Conservation (phyloP, 2,329 filamentous ascomycete genomes). For the Aureobasidium subglaciale region DNA sequence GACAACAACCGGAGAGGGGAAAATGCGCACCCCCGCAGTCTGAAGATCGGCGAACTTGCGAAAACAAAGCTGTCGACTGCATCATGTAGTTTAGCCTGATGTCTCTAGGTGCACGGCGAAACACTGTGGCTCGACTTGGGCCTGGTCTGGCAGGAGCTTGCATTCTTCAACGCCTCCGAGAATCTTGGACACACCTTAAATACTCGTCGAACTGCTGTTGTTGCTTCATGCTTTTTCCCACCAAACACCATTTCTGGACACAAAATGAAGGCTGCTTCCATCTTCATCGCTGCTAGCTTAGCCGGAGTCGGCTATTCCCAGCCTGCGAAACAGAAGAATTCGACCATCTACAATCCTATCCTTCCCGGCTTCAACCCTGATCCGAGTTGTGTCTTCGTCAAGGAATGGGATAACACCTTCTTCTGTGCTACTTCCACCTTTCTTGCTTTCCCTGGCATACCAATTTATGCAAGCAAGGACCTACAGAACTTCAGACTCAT, state of each 20-base stretch:
- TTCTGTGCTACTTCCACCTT: constrained; percentile 43
- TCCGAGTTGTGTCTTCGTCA: constrained; percentile 38
- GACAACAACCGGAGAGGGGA: not conserved
- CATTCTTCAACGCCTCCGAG: too few relatives aligned
- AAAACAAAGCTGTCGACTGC: too few relatives aligned
- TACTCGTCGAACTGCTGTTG: not conserved
- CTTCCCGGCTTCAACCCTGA: constrained; percentile 42
- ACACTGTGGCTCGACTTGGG: too few relatives aligned
- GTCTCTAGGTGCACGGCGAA: too few relatives aligned
- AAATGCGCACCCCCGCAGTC: not conserved
- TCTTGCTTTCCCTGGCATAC: constrained; percentile 39
- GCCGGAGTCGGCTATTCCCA: not conserved
- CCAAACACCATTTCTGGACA: not conserved
- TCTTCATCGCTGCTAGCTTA: not conserved
- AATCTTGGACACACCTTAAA: not conserved
- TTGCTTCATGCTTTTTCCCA: not conserved
- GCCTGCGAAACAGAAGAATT: constrained; percentile 9
- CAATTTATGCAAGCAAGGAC: constrained; percentile 39
- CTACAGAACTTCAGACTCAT: constrained; percentile 36
- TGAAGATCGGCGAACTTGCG: not conserved
- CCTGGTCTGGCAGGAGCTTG: too few relatives aligned
- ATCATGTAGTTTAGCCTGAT: too few relatives aligned
- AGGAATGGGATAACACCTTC: constrained; percentile 33
- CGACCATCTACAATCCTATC: constrained; percentile 36
- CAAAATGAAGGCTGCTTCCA: not conserved